Base-by-base conservation (phyloP, 371 early-diverging fungal genomes). In the Coemansia sp. region DNA sequence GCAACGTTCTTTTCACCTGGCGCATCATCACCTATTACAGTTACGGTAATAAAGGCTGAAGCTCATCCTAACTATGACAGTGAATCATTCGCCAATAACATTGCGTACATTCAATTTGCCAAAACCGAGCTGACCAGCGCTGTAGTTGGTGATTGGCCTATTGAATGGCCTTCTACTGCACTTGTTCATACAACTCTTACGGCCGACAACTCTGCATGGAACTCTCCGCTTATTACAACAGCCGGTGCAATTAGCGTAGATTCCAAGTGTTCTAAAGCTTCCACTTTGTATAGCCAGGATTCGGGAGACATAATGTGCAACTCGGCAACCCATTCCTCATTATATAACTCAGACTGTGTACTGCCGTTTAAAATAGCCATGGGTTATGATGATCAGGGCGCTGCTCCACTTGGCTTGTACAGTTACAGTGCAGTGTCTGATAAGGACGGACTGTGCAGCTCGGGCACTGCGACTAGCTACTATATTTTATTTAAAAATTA, bases 361-460 rank as follows among this genome's bases (percentile, higher is more conserved):
- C 28, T 64, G 9, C 67, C 67, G n/a, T 67, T 30, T 28, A 63
- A 67, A 23, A 40, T 52, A 14, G 47, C 51, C 5, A 39, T 63
- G 11, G 67, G 67, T 3, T 40, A 28, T 20, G 20, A 52, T 9
- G 11, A 12, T 8, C 9, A 16, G 3, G 28, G 42, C 30, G 44
- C 64, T 16, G 67, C 54, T 8, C 39, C 64, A 16, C 26, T 64
- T 44, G 64, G 64, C 6, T n/a, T 67, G 2, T 67, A 67, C 37
- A 67, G 67, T 14, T 50, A 67, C 30, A 67, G 54, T 14, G 39
- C 67, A 3, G 42, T 64, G n/a, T 25, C 62, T 1, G 44, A 16
- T 16, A 67, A 25, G 1, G 47, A 40, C 53, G 52, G 16, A 8
- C 62, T 67, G 30, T 67, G 67, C 16, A 30, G 64, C 12, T 39